Evolutionary conservation across 306 rosid genomes (phyloP), one percentile per base, ranked within the genome.

Genomic region (Vigna hirtella): DNA sequence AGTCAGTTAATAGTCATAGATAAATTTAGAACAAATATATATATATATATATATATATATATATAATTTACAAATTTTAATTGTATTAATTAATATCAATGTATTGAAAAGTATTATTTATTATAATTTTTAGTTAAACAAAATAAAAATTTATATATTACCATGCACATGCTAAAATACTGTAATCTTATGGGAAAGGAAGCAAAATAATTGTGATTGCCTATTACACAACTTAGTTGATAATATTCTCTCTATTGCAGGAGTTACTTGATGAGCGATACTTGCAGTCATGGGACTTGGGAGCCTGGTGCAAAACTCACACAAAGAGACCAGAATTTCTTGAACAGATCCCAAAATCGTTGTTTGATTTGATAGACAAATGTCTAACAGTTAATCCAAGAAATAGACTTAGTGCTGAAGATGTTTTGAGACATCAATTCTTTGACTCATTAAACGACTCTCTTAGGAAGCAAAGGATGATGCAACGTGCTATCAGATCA

Each of bases 321-420:
- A 68, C 90, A 15, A 87, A 68, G 79, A 87, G 90, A 63, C 92
- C 86, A 5, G 89, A 87, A 20, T 87, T 91, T 70, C 74, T 81
- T 13, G 79, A 87, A 57, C 69, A 77, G 40, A 74, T 85, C 18
- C 93, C 96, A 0, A 71, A 76, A 70, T 81, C 89, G 30, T 83
- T 91, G n/a, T 84, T 77, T 66, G 90, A 91, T 85, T 86, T 91
- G 17, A 79, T 91, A 63, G 93, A 86, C 48, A 91, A 82, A 64
- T 91, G 93, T 74, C 83, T 91, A 48, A 83, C 81, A 34, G 88
- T 91, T 36, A 91, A 91, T 58, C 96, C 96, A 16, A 85, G 96
- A 72, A 83, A 49, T 45, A 84, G 96, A 79, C 76, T 89, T 22
- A 74, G 89, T 62, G 88, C 88, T 22, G 90, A 91, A 58, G 92